Base-by-base conservation (phyloP, 1,139 yeast species). In the Protomyces lactucae-debilis region DNA sequence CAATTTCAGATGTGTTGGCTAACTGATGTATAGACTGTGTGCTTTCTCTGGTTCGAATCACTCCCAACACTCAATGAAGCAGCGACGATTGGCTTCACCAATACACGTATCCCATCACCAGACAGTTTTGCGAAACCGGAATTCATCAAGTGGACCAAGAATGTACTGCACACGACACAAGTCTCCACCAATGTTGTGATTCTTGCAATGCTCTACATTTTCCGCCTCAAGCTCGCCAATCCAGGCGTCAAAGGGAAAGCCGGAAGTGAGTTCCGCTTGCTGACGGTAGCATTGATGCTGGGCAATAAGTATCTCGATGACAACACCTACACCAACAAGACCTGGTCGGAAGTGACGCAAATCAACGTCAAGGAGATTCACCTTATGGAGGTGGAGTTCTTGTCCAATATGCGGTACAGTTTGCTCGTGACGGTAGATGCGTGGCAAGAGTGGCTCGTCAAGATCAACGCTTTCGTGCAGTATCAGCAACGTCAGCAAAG, bases 311-410 rank as follows among this genome's bases (percentile, higher is more conserved):
- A 61, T 65, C 87, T 89, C 71, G 97, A 92, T 75, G 98, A 92
- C 77, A 89, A 90, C 74, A 91, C 97, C 45, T 92, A 90, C 73
- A 88, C 96, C 68, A 91, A 91, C 77, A 83, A 84, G 73, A 88
- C 96, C 1, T 92, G 97, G 98, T 83, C 93, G 32, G 93, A 89
- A 60, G 96, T 96, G 52, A 87, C 96, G 12, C 90, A 91, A 51
- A 80, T 92, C 69, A 77, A 82, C 12, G 78, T 87, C 65, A 70
- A 72, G 3, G 77, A 80, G 53, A 80, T 92, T 66, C 87, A 88
- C 72, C 76, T 77, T 43, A 80, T 84, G 75, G 98, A 92, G 76
- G 82, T 72, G 39, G 78, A 76, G 70, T 76, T 76, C 61, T 70
- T 76, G 32, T 66, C 69, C 12, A 73, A 73, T 54, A 69, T 76